These are phyloP conservation scores for Wickerhamiella shivajii DNA, from an alignment of 805 yeast genomes.

Conservation along the genomic window DNA sequence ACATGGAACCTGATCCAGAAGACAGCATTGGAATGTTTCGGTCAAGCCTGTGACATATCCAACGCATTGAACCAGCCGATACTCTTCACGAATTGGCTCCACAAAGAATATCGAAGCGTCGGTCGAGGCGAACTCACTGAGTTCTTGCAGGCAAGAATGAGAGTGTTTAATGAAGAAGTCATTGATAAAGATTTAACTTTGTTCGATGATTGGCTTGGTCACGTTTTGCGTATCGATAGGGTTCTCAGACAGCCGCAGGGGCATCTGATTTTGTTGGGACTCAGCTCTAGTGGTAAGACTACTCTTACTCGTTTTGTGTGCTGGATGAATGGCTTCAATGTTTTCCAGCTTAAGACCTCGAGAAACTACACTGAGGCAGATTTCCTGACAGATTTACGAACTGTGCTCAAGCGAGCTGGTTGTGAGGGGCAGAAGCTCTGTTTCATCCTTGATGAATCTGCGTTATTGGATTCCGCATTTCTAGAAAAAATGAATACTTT, in stretches of 20 bases:
- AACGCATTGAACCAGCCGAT: conserved; percentile 36
- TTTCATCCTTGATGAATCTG: conserved; percentile 68
- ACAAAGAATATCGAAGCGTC: conserved; percentile 46
- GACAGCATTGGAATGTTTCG: conserved; percentile 7
- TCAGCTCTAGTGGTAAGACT: conserved; percentile 69
- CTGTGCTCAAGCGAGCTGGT: conserved; percentile 36
- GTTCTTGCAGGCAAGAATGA: conserved; percentile 50
- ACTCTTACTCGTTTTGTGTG: conserved; percentile 68
- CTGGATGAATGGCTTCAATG: conserved; percentile 72
- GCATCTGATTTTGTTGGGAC: conserved; percentile 73
- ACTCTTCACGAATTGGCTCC: conserved; percentile 61
- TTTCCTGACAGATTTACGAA: conserved; percentile 52
- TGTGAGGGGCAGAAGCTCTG: conserved; percentile 48
- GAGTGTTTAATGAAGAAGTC: conserved; percentile 68
- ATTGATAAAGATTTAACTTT: conserved; percentile 44
- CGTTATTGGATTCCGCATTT: conserved; percentile 60
- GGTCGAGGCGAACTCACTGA: conserved; percentile 31
- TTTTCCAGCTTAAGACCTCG: conserved; percentile 43
- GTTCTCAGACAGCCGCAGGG: conserved; percentile 79
- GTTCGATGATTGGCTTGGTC: conserved; percentile 58
- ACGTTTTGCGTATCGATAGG: conserved; percentile 64
- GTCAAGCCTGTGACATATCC: conserved; percentile 23
- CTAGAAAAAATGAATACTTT: conserved; percentile 84
- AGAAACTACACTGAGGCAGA: conserved; percentile 40
- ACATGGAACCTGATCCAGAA: conserved; percentile 28